Evolutionary conservation across 169 alveolate species (phyloP).

Genomic region (Cryptosporidium ryanae): DNA sequence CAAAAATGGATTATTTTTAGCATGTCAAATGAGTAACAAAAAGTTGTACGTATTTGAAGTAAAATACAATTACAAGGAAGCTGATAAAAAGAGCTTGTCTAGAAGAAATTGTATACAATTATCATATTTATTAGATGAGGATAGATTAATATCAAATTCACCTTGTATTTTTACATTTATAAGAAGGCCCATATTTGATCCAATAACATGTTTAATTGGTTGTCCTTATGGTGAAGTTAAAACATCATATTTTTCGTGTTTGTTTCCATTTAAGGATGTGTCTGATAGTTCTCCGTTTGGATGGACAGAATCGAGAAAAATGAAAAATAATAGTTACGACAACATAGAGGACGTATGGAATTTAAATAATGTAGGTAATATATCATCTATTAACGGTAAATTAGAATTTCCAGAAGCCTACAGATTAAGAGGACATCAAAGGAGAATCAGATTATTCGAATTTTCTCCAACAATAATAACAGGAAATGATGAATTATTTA

Average conservation of each 20-base stretch:
- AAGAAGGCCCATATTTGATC: slow-evolving; percentile 65
- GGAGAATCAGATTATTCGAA: slow-evolving; percentile 52
- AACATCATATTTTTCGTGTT: slow-evolving; percentile 69
- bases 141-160: slow-evolving; percentile 34
- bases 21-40: slow-evolving; percentile 58
- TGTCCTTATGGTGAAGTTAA: slow-evolving; percentile 73
- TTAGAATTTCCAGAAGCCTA: slow-evolving; percentile 50
- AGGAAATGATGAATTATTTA: slow-evolving; percentile 50
- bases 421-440: slow-evolving; percentile 63
- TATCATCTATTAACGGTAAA: slow-evolving; percentile 3
- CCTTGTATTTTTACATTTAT: slow-evolving; percentile 70
- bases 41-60: slow-evolving; percentile 21
- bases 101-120: slow-evolving; percentile 35
- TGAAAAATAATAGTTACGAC: not conserved
- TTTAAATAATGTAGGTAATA: slow-evolving; percentile 36
- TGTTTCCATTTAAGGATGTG: slow-evolving; percentile 46
- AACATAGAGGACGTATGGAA: slow-evolving; percentile 31
- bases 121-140: slow-evolving; percentile 52
- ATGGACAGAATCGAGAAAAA: slow-evolving; percentile 33
- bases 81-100: slow-evolving; percentile 7
- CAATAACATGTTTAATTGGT: slow-evolving; percentile 58
- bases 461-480: slow-evolving; percentile 28
- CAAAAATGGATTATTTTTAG: slow-evolving; percentile 29
- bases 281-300: slow-evolving; percentile 46
- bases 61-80: slow-evolving; percentile 13